Conservation (phyloP, 495 filamentous ascomycete species). For the Neurospora sp. region DNA sequence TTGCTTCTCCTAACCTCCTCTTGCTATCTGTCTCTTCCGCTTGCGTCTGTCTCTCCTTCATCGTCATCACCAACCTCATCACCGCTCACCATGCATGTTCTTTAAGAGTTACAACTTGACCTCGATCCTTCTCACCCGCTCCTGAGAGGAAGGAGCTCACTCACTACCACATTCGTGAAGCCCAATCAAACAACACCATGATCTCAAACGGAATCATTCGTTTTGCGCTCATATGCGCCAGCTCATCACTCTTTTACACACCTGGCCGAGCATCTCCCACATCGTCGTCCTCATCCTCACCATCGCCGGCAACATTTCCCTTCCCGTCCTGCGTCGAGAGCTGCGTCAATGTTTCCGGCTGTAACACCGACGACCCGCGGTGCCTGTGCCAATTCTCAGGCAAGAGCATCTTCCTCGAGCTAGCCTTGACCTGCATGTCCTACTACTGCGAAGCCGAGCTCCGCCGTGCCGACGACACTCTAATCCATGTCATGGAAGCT, state of each 20-base stretch:
- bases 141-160: background rate
- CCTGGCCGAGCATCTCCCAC: background rate
- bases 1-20: background rate
- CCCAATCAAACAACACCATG: background rate
- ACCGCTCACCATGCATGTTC: background rate
- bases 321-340: slow-evolving; percentile 16
- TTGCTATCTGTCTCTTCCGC: background rate
- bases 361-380: slow-evolving; percentile 7
- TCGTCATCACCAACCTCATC: background rate
- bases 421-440: slow-evolving; percentile 20
- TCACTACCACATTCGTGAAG: background rate
- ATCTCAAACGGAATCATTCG: background rate
- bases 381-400: slow-evolving; percentile 20
- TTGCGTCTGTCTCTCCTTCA: background rate
- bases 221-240: background rate
- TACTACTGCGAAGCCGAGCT: slow-evolving; percentile 19
- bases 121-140: background rate
- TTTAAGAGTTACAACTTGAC: background rate
- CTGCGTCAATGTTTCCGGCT: slow-evolving; percentile 15
- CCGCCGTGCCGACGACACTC: slow-evolving; percentile 7
- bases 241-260: background rate
- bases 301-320: slow-evolving; percentile 1
- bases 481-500: slow-evolving; percentile 13
- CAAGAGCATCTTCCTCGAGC: slow-evolving; percentile 11
- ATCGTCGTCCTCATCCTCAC: background rate